Percentiles rank a stretch among this genome's conserved stretches.
These are phyloP conservation scores for Bromus sterilis DNA, from an alignment of 176 grass and related monocot genomes.

Conservation along the genomic window DNA sequence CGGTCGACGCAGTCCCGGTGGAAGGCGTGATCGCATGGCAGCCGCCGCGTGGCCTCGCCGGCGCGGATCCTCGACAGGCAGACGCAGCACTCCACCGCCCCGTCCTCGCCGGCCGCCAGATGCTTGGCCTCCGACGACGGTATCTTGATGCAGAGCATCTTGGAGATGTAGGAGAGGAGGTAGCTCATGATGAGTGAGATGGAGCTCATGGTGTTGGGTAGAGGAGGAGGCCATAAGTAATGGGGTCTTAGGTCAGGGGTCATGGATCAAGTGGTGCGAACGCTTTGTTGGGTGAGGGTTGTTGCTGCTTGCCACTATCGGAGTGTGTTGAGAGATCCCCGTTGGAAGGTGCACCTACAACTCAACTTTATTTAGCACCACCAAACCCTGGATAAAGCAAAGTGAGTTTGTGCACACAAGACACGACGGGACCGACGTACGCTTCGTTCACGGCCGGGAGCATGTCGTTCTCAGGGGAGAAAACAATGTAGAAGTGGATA, in stretches of 20 bases:
- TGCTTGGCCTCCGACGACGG: slow-evolving; percentile 4
- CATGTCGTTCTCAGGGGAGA: background rate
- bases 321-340: slow-evolving; percentile 31
- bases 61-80: slow-evolving; percentile 40
- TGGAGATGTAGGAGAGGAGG: slow-evolving; percentile 40
- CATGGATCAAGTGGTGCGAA: slow-evolving; percentile 7
- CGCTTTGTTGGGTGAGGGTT: slow-evolving; percentile 36
- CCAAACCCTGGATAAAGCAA: slow-evolving; percentile 30
- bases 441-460: background rate
- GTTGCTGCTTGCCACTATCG: slow-evolving; percentile 9
- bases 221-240: background rate
- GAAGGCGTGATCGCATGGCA: slow-evolving; percentile 58
- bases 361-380: slow-evolving; percentile 23
- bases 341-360: slow-evolving; percentile 62
- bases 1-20: slow-evolving; percentile 64
- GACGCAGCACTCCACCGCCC: slow-evolving; percentile 43
- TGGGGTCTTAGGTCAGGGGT: slow-evolving; percentile 19
- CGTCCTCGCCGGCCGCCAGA: background rate
- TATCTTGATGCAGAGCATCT: slow-evolving; percentile 45
- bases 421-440: background rate
- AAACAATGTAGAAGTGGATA: background rate
- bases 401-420: background rate
- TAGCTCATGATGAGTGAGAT: slow-evolving; percentile 34
- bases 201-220: background rate
- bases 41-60: slow-evolving; percentile 34